These are phyloP conservation scores for Fallopia convolvulus DNA, from an alignment of 148 eudicot genomes.

Conservation along the genomic window DNA sequence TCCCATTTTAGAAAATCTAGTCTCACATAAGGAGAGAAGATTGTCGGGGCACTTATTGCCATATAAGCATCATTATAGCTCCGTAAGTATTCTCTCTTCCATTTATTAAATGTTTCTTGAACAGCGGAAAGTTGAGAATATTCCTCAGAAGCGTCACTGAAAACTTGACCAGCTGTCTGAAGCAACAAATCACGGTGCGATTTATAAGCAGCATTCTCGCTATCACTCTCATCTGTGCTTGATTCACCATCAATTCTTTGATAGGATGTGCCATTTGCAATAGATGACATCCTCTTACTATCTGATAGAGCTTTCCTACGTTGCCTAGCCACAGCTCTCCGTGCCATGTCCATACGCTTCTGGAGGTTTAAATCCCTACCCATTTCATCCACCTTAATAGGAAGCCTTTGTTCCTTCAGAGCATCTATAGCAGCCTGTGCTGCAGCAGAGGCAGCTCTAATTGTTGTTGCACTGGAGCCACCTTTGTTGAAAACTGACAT, in stretches of 20 bases:
- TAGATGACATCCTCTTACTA: conserved; percentile 44
- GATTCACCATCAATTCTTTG: conserved; percentile 86
- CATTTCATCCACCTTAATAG: conserved; percentile 68
- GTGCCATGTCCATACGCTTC: conserved; percentile 60
- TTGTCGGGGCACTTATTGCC: conserved; percentile 75
- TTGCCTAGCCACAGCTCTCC: conserved; percentile 67
- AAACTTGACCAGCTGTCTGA: conserved; percentile 71
- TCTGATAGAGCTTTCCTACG: conserved; percentile 56
- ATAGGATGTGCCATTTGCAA: conserved; percentile 33
- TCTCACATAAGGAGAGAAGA: conserved; percentile 95
- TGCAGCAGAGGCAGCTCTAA: conserved; percentile 63
- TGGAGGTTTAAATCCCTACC: conserved; percentile 83
- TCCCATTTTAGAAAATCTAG: conserved; percentile 98
- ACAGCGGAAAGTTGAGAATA: conserved; percentile 71
- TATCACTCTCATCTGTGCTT: conserved; percentile 97
- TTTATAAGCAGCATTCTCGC: conserved; percentile 60
- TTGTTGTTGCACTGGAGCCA: conserved; percentile 31
- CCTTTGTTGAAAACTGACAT: conserved; percentile 49
- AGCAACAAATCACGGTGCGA: conserved; percentile 66
- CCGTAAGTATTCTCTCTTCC: conserved; percentile 68
- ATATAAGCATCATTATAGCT: conserved; percentile 83
- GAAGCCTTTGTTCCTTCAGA: conserved; percentile 42
- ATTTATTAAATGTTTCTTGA: conserved; percentile 64
- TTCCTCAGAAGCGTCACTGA: conserved; percentile 80
- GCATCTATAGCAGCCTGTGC: conserved; percentile 63